Percentiles rank a stretch among this genome's conserved stretches.
phyloP scores from a whole-genome alignment of 2,329 filamentous ascomycete species.

The Penicillium sp. region DNA sequence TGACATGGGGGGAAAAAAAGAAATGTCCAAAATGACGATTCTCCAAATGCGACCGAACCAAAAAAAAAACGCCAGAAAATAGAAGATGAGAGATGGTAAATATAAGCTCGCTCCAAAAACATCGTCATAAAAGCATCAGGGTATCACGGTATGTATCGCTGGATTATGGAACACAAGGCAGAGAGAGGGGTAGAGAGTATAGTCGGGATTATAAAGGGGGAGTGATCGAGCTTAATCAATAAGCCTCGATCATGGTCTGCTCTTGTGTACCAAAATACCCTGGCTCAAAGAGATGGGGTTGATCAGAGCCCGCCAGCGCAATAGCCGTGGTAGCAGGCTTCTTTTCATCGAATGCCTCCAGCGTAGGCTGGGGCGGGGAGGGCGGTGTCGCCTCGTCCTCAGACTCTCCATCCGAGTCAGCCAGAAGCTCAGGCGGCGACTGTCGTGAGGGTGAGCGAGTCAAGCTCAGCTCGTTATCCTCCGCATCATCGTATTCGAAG shows the following conservation, averaged over 20 bases:
- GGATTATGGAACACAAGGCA: conserved; percentile 24
- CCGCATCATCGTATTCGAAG: conserved; percentile 56
- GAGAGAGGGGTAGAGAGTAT: not conserved
- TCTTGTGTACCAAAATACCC: conserved; percentile 51
- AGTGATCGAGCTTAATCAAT: conserved; percentile 30
- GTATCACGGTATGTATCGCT: conserved; percentile 24
- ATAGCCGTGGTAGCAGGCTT: conserved; percentile 48
- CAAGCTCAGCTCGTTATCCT: conserved; percentile 65
- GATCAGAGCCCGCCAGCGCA: conserved; percentile 36
- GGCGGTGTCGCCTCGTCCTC: conserved; percentile 74
- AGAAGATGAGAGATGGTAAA: conserved; percentile 6
- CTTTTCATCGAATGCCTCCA: conserved; percentile 63
- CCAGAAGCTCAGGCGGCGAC: conserved; percentile 68
- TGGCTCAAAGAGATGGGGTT: conserved; percentile 48
- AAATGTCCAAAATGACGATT: not conserved
- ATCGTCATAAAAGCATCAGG: conserved; percentile 22
- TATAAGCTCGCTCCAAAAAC: conserved; percentile 4
- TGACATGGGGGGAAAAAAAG: not conserved
- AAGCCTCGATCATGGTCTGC: conserved; percentile 51
- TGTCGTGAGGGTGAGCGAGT: conserved; percentile 68
- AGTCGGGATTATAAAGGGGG: conserved; percentile 7
- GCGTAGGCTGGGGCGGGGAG: conserved; percentile 59
- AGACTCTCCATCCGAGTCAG: conserved; percentile 64
- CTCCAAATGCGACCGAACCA: conserved; percentile 8
- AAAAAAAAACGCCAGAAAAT: conserved; percentile 24